Base-by-base conservation (phyloP, 768 basidiomycete species). In the Cystobasidium tubakii region DNA sequence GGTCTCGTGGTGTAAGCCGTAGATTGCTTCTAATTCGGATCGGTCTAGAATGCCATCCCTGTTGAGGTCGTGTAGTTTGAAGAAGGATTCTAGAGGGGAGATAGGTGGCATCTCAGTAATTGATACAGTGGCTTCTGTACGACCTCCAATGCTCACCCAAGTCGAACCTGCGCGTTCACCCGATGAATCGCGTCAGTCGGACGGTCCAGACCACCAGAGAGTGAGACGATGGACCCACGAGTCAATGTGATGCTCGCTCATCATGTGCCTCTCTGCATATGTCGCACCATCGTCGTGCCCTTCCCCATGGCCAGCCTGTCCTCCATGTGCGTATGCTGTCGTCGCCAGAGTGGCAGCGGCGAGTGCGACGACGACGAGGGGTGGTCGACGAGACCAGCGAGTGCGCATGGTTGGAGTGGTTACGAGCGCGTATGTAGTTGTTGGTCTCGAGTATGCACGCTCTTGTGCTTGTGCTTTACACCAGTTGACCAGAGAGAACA, bases 31-130 rank as follows among this genome's bases (percentile, higher is more conserved):
- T 74, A 99, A 89, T 81, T 99, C 95, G 69, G 88, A 88, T 73
- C 84, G 84, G 80, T 91, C 88, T 88, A 92, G 92, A 66, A 85
- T 78, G 0, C 91, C 91, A 79, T 98, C 87, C 53, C 87, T 83
- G 82, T 98, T 88, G 73, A 99, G 84, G 82, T 99, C 95, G 82
- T 99, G 95, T 15, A 99, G 83, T 75, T 90, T 88, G 86, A 96
- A 95, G 86, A 99, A 99, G 80, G 91, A 90, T 77, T 87, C 84
- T 53, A 86, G 46, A 21, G 82, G 79, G 89, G 92, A 77, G 91
- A 95, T 17, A 42, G 9, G 42, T 42, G n/a, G 17, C 9, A 42
- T 42, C 42, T 42, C 42, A 42, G 42, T 42, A 42, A 7, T 42
- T 7, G 9, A 42, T 42, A 7, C 42, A 42, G 17, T 42, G 42